Evolutionary conservation across 306 rosid species (phyloP), one percentile per base, ranked within the genome.

Genomic region (Dalbergia cochinchinensis): DNA sequence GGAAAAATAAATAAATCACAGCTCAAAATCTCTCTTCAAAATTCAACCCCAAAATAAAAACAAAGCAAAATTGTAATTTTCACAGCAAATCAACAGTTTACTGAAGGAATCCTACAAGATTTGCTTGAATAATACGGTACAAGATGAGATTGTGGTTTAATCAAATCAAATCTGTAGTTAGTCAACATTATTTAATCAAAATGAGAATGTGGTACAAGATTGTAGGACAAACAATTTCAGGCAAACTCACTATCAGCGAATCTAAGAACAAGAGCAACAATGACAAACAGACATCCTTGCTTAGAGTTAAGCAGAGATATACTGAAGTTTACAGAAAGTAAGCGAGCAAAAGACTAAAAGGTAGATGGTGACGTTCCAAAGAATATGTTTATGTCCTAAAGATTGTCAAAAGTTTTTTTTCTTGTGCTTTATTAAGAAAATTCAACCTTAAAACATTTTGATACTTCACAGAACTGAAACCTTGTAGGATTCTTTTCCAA

Each of bases 231-330:
- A 48, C 37, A 61, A 71, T 65, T 41, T 22, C 54, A 2, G 57
- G 70, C 15, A 63, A 75, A 84, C 91, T 83, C 78, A 92, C 99
- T 33, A 63, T 92, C 97, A 7, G 97, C 80, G 41, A 95, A 95
- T 84, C 99, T 90, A 71, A 87, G 91, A 88, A 95, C 98, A 54
- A 98, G 99, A 44, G 98, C 98, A 59, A 95, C 98, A 53, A 95
- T 79, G 53, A 95, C 99, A 42, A 79, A 95, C 42, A 93, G 20
- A 42, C 97, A 96, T 59, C 99, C 98, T 90, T 95, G 94, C 85
- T 88, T 93, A 5, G 93, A 20, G 82, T 81, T 14, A 79, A 83
- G 80, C 76, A 79, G 54, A 78, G 54, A 11, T 22, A 63, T 6
- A 41, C 59, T 50, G 11, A 70, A 73, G 66, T 77, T 72, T 51